These are phyloP conservation scores for Chytriomyces confervae DNA, from an alignment of 192 early-diverging fungal genomes.

Conservation along the genomic window DNA sequence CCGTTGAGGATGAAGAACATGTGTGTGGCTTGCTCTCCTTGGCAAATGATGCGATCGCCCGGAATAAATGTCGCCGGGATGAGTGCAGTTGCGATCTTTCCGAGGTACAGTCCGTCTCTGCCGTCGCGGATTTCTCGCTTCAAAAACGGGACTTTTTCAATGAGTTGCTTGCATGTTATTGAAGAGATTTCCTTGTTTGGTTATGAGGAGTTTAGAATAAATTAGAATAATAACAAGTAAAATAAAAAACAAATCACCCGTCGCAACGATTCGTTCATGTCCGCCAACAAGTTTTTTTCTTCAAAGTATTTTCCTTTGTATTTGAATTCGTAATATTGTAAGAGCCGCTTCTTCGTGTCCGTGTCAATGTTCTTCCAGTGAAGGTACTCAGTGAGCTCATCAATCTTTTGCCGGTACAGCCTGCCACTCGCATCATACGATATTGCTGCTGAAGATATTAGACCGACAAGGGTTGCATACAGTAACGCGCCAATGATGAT, in stretches of 20 bases:
- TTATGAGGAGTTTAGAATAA: background rate
- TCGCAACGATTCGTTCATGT: conserved; percentile 38
- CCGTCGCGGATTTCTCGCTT: conserved; percentile 34
- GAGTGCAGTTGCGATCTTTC: conserved; percentile 36
- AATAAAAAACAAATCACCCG: background rate
- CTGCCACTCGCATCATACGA: conserved; percentile 29
- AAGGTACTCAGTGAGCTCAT: conserved; percentile 44
- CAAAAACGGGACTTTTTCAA: conserved; percentile 44
- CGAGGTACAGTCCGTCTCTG: conserved; percentile 36
- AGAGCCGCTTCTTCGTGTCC: conserved; percentile 18
- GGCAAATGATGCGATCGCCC: conserved; percentile 35
- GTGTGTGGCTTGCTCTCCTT: conserved; percentile 44
- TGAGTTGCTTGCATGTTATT: conserved; percentile 38
- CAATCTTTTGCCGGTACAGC: conserved; percentile 41
- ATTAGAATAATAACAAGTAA: background rate
- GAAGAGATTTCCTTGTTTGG: conserved; percentile 27
- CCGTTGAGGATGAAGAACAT: conserved; percentile 48
- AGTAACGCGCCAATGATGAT: conserved; percentile 24
- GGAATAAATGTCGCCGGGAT: conserved; percentile 25
- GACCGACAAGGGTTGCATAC: conserved; percentile 33
- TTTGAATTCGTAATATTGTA: conserved; percentile 41
- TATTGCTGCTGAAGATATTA: conserved; percentile 16
- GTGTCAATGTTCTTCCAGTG: conserved; percentile 28
- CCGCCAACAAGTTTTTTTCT: conserved; percentile 32
- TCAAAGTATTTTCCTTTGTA: conserved; percentile 44